Base-by-base conservation (phyloP, 2,329 filamentous ascomycete species). In the Spiromastix sp. region DNA sequence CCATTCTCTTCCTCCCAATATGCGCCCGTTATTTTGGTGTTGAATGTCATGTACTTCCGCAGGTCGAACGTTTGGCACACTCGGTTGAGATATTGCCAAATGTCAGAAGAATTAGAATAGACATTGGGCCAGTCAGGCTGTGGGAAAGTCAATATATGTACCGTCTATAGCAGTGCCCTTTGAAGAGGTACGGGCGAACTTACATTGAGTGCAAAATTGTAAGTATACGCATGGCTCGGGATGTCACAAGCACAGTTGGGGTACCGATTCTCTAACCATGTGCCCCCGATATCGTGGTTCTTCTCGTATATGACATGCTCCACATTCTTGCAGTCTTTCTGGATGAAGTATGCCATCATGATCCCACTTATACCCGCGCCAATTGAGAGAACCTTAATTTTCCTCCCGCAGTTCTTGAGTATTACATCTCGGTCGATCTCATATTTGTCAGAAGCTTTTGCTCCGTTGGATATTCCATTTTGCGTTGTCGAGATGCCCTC, bases 21-120 rank as follows among this genome's bases (percentile, higher is more conserved):
- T 13, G 62, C 60, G 3, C 63, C 61, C 1, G 60, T 49, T 9
- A 70, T 60, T 42, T 68, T 57, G 6, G 62, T 66, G 37, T 66
- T 63, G 52, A 72, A 70, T 2, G 50, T 64, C 65, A 72, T 71
- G 48, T 68, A 70, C 41, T 70, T 69, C 28, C 63, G 56, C 3
- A 72, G 52, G 28, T 60, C 64, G 38, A 68, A 71, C 0, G 57
- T 59, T 4, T 68, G 54, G 43, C 62, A 66, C 11, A 72, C 63
- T 42, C 65, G 66, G 37, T 63, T 48, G 0, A 71, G 56, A 40
- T 71, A 71, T 29, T 59, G 56, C 49, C 61, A 63, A 36, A 70
- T 68, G 34, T 69, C 66, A 1, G 57, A 54, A 1, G 61, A 57
- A 42, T 63, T 61, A 6, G 60, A 63, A 45, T 64, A 67, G 54